phyloP scores from a whole-genome alignment of 148 eudicot species.

The Polygonum maritimum region DNA sequence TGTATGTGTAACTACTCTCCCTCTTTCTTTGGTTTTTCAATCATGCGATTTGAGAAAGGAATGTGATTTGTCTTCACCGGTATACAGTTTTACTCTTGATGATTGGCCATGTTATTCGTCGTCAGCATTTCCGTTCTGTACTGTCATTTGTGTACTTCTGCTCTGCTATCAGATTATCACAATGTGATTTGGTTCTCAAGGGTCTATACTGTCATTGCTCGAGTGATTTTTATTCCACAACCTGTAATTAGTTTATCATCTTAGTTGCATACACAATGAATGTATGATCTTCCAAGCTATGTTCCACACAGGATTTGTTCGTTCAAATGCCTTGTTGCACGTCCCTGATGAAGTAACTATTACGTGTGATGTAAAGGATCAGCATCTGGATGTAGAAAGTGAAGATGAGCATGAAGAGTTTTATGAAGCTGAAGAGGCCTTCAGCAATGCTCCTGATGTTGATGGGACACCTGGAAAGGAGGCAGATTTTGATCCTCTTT shows the following conservation, averaged over 20 bases:
- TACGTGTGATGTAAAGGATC: slow-evolving; percentile 66
- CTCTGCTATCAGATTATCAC: background rate
- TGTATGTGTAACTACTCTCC: background rate
- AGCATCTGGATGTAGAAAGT: no score
- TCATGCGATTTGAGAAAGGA: background rate
- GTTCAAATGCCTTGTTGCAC: slow-evolving; percentile 50
- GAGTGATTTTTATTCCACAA: background rate
- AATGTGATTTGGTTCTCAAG: background rate
- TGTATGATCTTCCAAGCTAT: slow-evolving; percentile 57
- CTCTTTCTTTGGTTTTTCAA: background rate
- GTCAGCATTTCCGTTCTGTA: background rate
- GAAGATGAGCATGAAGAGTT: slow-evolving; percentile 77
- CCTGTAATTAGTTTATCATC: background rate
- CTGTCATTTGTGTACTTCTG: background rate
- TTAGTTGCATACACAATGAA: background rate
- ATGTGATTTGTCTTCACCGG: background rate
- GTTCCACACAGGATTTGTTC: slow-evolving; percentile 70
- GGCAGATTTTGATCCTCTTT: slow-evolving; percentile 22
- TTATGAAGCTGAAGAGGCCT: slow-evolving; percentile 88
- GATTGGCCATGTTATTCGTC: background rate
- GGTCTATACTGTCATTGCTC: background rate
- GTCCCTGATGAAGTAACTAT: slow-evolving; percentile 64
- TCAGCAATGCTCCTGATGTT: slow-evolving; percentile 36
- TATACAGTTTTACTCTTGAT: background rate
- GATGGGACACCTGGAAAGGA: slow-evolving; percentile 53